Base-by-base conservation (phyloP, 306 rosid genomes). In the Vigna angularis region DNA sequence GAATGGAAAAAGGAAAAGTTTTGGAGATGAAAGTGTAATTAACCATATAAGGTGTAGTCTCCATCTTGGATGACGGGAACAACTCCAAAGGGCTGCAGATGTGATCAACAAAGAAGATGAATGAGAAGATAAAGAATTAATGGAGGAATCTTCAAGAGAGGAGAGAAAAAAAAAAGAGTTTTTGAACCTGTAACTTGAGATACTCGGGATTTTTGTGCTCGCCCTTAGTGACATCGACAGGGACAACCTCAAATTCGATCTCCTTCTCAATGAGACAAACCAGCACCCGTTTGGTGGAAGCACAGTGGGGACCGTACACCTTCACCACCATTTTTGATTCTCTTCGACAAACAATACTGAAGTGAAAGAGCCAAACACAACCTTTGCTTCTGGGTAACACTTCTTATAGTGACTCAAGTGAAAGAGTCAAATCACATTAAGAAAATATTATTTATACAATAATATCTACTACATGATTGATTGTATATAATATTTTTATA, bases 11-110 rank as follows among this genome's bases (percentile, higher is more conserved):
- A 45, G 50, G 3, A 44, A 18, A 14, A 22, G 3, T 9, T 18
- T 36, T 6, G 13, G 0, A 20, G 14, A n/a, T 18, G 0, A 11
- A 48, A 17, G 24, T 13, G 14, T 70, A 3, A 26, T 26, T 26
- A 66, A 87, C 90, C 88, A 53, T 48, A 82, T 62, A 87, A 75
- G 26, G 44, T 76, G 52, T 82, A 87, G 10, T 87, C 87, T 50
- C 88, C 87, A 79, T 87, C 90, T 79, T 76, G 22, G 45, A 85
- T 80, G n/a, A 87, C 83, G 49, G 86, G 88, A 76, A 87, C 28
- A 67, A 42, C 52, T 79, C 88, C 88, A 76, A 87, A 82, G 56
- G 86, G 86, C 88, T 81, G 72, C 52, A 58, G 16, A 57, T 2
- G 40, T 44, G 28, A 20, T 52, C n/a, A 79, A 79, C 49, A 79